These are phyloP conservation scores for Leccinum subspadiceum DNA, from an alignment of 1,284 basidiomycete species.

Conservation along the genomic window DNA sequence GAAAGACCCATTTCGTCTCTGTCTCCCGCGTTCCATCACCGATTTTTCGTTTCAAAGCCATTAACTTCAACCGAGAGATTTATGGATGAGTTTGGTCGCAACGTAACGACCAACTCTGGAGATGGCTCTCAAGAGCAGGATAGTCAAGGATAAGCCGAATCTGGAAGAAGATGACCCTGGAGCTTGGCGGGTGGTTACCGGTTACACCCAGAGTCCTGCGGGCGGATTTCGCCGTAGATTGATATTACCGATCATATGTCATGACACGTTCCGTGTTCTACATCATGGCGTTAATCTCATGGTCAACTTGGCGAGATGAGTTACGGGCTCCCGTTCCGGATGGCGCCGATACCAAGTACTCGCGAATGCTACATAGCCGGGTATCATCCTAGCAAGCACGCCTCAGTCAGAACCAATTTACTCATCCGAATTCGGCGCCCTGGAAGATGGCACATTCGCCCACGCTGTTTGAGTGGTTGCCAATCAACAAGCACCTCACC, in stretches of 20 bases:
- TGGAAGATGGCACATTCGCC: not conserved
- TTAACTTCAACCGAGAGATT: slow-evolving; percentile 1
- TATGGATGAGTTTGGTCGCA: not conserved
- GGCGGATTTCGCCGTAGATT: not conserved
- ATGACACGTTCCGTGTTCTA: not conserved
- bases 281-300: not conserved
- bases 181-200: not conserved
- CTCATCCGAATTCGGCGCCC: not conserved
- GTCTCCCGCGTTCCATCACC: not conserved
- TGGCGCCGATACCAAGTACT: not conserved
- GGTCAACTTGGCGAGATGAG: not conserved
- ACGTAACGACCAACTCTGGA: not conserved
- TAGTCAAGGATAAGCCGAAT: slow-evolving; percentile 1
- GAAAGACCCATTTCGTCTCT: not conserved
- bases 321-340: not conserved
- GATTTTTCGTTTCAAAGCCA: slow-evolving; percentile 4
- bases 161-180: not conserved
- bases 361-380: not conserved
- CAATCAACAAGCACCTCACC: not conserved
- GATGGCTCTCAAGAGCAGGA: not conserved
- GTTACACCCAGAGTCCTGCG: not conserved
- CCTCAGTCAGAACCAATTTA: not conserved
- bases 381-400: not conserved
- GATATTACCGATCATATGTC: not conserved
- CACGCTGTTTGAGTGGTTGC: not conserved